Base-by-base conservation (phyloP, 441 rosid genomes). In the Erodium moschatum region DNA sequence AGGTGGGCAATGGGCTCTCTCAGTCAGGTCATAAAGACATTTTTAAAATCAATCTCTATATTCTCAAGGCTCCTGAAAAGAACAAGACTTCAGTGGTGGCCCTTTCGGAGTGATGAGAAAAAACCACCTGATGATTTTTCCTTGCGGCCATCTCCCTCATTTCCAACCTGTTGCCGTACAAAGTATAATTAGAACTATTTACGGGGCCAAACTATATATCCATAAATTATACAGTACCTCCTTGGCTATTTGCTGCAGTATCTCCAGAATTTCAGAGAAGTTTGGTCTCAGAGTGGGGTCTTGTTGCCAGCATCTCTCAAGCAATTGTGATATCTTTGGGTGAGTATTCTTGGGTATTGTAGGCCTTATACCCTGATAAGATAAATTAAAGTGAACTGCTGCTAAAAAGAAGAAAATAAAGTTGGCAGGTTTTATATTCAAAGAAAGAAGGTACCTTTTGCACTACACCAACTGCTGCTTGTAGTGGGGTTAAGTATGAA, bases 401-500 rank as follows among this genome's bases (percentile, higher is more conserved):
- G 16, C 56, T 18, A 7, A 40, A 9, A 5, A 68, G 60, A 27
- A 6, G 46, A 6, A 13, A 33, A 38, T 42, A 64, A 50, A 7
- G 44, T 67, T n/a, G 10, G 33, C 13, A 65, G 11, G 42, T 66
- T 70, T 60, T 33, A 62, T 19, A 69, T 16, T 33, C 56, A 6
- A 58, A 27, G n/a, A 46, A 7, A 2, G 5, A 48, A 58, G 1
- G 35, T 79, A 90, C 98, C 93, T 87, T 92, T 79, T 90, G 98
- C 76, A 92, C 98, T 74, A 92, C 98, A 15, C 98, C 96, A 7
- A 90, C 92, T 42, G 99, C 98, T 44, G 98, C 97, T 85, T 92
- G 98, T 74, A 95, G 74, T 65, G 96, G 99, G 71, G 96, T 89
- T 73, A 90, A 71, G 80, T 73, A 70, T 8, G 91, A 65, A 72